Conservation (phyloP, 106 monocot genomes). For the Triglochin maritima region DNA sequence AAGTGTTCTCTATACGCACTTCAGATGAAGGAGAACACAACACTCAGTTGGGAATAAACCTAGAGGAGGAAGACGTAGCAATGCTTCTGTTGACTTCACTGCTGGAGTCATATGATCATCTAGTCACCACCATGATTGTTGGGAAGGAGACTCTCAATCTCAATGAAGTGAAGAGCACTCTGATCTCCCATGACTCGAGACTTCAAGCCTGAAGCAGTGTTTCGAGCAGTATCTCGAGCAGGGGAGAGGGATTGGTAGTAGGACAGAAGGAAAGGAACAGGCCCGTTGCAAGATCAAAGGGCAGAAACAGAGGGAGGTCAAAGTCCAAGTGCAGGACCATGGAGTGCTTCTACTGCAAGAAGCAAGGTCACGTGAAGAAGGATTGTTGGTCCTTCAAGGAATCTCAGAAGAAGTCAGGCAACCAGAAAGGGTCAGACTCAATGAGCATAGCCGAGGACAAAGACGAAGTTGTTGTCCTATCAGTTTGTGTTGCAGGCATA, state of each 20-base stretch:
- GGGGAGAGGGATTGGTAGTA: not conserved
- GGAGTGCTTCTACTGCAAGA: not conserved
- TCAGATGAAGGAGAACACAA: not conserved
- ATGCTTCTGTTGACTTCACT: not conserved
- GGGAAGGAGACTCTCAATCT: not conserved
- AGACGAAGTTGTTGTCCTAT: not conserved
- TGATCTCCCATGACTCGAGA: not conserved
- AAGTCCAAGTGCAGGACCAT: not conserved
- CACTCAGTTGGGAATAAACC: not conserved
- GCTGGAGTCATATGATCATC: not conserved
- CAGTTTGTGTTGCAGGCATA: not conserved
- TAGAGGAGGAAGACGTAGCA: not conserved
- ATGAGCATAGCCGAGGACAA: not conserved
- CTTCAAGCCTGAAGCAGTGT: not conserved
- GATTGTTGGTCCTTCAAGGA: not conserved
- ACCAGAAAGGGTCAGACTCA: not conserved
- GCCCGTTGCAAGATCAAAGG: not conserved
- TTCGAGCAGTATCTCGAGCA: not conserved
- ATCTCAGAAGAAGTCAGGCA: not conserved
- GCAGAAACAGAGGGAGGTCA: not conserved
- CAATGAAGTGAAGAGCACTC: conserved; percentile 4
- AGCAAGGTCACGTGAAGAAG: not conserved
- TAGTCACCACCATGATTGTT: not conserved
- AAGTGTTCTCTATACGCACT: not conserved
- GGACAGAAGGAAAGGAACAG: not conserved